Evolutionary conservation across 192 early-diverging fungal genomes (phyloP), one percentile per base, ranked within the genome.

Genomic region (Tieghemiomyces parasiticus): DNA sequence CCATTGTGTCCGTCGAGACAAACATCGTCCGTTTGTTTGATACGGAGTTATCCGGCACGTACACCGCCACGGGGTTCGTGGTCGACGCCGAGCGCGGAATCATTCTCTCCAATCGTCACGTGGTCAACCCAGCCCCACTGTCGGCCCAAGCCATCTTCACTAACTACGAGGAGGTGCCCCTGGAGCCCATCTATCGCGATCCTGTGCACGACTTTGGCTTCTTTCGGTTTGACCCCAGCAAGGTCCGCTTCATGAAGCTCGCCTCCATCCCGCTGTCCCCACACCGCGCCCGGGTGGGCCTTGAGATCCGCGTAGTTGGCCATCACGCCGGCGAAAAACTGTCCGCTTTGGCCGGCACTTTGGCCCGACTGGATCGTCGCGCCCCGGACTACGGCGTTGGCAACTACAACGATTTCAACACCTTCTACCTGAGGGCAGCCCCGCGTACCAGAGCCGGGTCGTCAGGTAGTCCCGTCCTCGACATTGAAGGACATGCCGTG

Each of bases 201-300:
- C 87, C 87, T 0, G 75, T 90, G 42, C 87, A 90, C 65, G 88
- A 90, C 71, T 90, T 88, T 83, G 86, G 86, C 4, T 86, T 90
- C 60, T 71, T 88, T 61, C 71, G 78, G 68, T 90, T 86, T 51
- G 82, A 90, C 60, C 82, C 79, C 4, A 60, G 63, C 30, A 70
- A 80, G 61, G 67, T 90, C 47, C 79, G 83, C 58, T 83, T 81
- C 60, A 87, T 86, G 79, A 65, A 81, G 20, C 64, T 87, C 3
- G 67, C 72, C 12, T 76, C 82, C 59, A 88, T 90, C 55, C 68
- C 72, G 26, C 71, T 90, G 30, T 73, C 74, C 28, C 86, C 88
- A 0, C 80, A 84, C 52, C 56, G 73, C 2, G 86, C 84, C 20
- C 78, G 78, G 46, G 84, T 87, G 1, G 88, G 88, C 8, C 67